phyloP scores from a whole-genome alignment of 805 yeast species.

The Cyberlindnera mississippiensis region DNA sequence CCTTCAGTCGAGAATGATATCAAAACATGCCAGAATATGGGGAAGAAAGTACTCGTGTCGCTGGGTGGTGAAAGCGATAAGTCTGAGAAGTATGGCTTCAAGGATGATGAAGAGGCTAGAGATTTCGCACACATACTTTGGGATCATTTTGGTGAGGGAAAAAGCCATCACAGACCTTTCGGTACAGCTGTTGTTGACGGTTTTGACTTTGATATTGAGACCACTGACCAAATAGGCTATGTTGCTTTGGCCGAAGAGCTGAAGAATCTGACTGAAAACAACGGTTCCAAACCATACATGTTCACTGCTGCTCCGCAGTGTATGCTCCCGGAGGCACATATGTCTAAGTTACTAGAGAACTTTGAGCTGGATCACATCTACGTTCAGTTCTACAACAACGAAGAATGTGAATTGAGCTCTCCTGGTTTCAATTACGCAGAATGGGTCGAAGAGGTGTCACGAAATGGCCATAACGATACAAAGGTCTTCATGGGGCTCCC shows the following conservation, averaged over 20 bases:
- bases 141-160: conserved; percentile 59
- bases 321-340: conserved; percentile 58
- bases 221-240: conserved; percentile 59
- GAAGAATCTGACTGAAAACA: conserved; percentile 34
- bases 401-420: conserved; percentile 39
- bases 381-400: conserved; percentile 74
- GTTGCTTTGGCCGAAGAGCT: conserved; percentile 53
- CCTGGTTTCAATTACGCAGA: conserved; percentile 45
- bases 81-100: conserved; percentile 62
- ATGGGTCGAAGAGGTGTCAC: conserved; percentile 36
- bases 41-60: conserved; percentile 74
- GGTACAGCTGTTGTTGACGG: conserved; percentile 81
- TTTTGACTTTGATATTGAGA: conserved; percentile 88
- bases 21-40: conserved; percentile 68
- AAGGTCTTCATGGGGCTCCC: conserved; percentile 63
- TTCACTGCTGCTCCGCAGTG: conserved; percentile 83
- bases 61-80: conserved; percentile 68
- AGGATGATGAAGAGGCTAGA: conserved; percentile 70
- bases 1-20: conserved; percentile 65
- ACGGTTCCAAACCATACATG: conserved; percentile 47
- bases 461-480: conserved; percentile 38
- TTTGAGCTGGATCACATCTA: conserved; percentile 63
- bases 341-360: conserved; percentile 44
- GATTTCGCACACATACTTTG: conserved; percentile 55
- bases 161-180: conserved; percentile 49